These are phyloP conservation scores for Pseudogymnoascus sp. DNA, from an alignment of 2,329 filamentous ascomycete genomes.

Conservation along the genomic window DNA sequence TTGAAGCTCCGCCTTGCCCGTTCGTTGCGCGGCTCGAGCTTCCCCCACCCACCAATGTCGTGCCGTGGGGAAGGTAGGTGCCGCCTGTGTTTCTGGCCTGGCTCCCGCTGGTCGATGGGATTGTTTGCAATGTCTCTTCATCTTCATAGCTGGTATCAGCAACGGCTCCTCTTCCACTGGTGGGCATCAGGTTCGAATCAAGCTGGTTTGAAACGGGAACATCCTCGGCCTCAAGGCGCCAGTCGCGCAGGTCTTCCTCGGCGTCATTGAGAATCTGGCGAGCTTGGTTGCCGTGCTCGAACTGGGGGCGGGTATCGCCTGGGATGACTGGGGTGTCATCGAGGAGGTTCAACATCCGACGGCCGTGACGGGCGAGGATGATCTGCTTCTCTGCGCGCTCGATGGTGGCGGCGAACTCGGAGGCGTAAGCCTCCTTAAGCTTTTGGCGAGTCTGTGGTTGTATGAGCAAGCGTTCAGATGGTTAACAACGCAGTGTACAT, in stretches of 20 bases:
- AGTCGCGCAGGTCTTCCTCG: slow-evolving; percentile 76
- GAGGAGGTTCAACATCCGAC: slow-evolving; percentile 72
- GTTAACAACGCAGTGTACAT: slow-evolving; percentile 30
- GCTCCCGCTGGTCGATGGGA: neutral
- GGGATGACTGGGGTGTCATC: slow-evolving; percentile 87
- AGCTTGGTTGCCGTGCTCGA: slow-evolving; percentile 57
- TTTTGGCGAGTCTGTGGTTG: slow-evolving; percentile 73
- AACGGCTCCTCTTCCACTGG: neutral
- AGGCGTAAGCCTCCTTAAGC: slow-evolving; percentile 86
- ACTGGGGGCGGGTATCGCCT: slow-evolving; percentile 66
- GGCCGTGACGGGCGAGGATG: slow-evolving; percentile 83
- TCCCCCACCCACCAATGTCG: neutral
- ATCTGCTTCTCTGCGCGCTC: slow-evolving; percentile 97
- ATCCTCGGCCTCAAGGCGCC: slow-evolving; percentile 39
- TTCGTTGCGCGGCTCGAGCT: neutral
- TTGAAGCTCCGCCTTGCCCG: neutral
- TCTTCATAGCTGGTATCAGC: slow-evolving; percentile 1
- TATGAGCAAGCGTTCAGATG: neutral
- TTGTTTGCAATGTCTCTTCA: neutral
- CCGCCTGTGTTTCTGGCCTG: neutral
- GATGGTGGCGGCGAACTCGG: slow-evolving; percentile 83
- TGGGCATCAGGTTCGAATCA: slow-evolving; percentile 11
- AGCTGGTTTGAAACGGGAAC: slow-evolving; percentile 10
- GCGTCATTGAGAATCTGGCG: slow-evolving; percentile 86
- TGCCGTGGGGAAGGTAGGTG: slow-evolving; percentile 3